Conservation (phyloP, 1,284 basidiomycete species). For the Fomitopsis pinicola region DNA sequence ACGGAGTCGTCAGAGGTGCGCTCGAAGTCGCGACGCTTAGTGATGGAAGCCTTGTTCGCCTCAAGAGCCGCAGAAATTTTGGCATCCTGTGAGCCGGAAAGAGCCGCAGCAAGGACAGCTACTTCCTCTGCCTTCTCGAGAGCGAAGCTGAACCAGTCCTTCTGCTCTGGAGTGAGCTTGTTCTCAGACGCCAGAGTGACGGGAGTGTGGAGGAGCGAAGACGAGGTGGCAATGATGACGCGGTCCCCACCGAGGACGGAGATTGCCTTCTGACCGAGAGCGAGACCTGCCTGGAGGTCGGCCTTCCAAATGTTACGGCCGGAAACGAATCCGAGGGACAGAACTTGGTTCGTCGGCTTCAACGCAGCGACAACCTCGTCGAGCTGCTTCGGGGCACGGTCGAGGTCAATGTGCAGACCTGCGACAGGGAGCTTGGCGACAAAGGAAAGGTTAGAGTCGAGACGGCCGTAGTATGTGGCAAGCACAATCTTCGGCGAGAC, state of each 20-base stretch:
- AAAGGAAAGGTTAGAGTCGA: slow-evolving; percentile 90
- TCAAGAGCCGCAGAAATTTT: slow-evolving; percentile 69
- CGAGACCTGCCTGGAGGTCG: slow-evolving; percentile 85
- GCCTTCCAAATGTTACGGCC: slow-evolving; percentile 99
- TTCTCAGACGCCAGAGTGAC: slow-evolving; percentile 93
- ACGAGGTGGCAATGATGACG: slow-evolving; percentile 93
- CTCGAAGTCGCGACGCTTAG: slow-evolving; percentile 96
- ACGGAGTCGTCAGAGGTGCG: slow-evolving; percentile 92
- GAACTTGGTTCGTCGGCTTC: slow-evolving; percentile 78
- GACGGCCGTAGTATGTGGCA: slow-evolving; percentile 95
- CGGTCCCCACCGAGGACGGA: slow-evolving; percentile 80
- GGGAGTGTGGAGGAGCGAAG: slow-evolving; percentile 97
- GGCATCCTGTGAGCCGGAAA: slow-evolving; percentile 80
- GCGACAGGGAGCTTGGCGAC: slow-evolving; percentile 91
- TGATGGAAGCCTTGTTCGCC: slow-evolving; percentile 89
- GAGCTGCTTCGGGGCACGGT: slow-evolving; percentile 90
- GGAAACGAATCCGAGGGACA: slow-evolving; percentile 96
- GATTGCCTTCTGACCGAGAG: slow-evolving; percentile 83
- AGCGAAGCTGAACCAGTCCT: slow-evolving; percentile 99
- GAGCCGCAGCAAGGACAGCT: slow-evolving; percentile 77
- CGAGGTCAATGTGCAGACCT: slow-evolving; percentile 96
- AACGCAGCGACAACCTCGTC: slow-evolving; percentile 81
- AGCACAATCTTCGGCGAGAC: slow-evolving; percentile 90
- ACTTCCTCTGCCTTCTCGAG: slow-evolving; percentile 96
- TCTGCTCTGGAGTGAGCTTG: slow-evolving; percentile 87